These are phyloP conservation scores for Penicillium thymicola DNA, from an alignment of 2,329 filamentous ascomycete genomes.

Conservation along the genomic window DNA sequence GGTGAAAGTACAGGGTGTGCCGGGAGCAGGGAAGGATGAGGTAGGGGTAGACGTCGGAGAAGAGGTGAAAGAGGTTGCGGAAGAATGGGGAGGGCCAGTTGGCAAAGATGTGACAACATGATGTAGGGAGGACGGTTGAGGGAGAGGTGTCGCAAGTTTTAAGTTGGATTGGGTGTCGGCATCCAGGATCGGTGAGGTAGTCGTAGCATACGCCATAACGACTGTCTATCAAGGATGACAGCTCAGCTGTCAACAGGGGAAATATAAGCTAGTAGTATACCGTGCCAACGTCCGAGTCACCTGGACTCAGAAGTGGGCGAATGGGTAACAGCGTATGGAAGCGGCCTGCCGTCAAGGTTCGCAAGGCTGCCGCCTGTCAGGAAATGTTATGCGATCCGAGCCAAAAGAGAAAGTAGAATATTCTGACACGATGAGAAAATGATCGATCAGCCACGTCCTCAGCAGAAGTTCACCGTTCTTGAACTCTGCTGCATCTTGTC, in stretches of 20 bases:
- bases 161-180: constrained; percentile 37
- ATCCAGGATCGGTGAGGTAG: constrained; percentile 36
- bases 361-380: constrained; percentile 23
- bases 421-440: constrained; percentile 29
- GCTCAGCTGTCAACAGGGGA: constrained; percentile 31
- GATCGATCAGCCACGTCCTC: constrained; percentile 39
- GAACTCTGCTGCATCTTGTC: constrained; percentile 47
- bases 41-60: constrained; percentile 31
- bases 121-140: constrained; percentile 34
- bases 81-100: constrained; percentile 24
- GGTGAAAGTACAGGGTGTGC: constrained; percentile 34
- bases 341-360: constrained; percentile 30
- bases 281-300: constrained; percentile 39
- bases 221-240: constrained; percentile 29
- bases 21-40: constrained; percentile 26
- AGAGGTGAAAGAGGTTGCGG: constrained; percentile 30
- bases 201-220: constrained; percentile 40
- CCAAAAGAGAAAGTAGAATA: constrained; percentile 29
- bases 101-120: constrained; percentile 36
- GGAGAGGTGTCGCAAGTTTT: constrained; percentile 32
- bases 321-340: constrained; percentile 29
- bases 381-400: constrained; percentile 31
- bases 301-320: constrained; percentile 38
- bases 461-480: constrained; percentile 39
- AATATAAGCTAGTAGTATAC: constrained; percentile 27